Base-by-base conservation (phyloP, 2,329 filamentous ascomycete species). In the Colletotrichum navitas region DNA sequence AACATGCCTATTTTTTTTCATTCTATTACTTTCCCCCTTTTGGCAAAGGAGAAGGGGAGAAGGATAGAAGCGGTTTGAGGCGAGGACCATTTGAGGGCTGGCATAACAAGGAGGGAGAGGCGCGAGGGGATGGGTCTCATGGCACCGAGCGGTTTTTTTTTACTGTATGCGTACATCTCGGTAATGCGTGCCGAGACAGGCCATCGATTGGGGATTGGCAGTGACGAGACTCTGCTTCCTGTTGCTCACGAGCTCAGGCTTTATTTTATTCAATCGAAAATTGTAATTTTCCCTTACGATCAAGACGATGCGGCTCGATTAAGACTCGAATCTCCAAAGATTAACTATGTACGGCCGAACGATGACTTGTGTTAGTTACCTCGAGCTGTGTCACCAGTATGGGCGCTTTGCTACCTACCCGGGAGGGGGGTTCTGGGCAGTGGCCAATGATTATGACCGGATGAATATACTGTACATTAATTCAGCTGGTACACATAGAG, bases 171-270 rank as follows among this genome's bases (percentile, higher is more conserved):
- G 45, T 39, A 34, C 16, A 62, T 61, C 8, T 61, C 32, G 36
- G 21, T 26, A 51, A 26, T 58, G 34, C 54, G 24, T 26, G 29
- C 59, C 43, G 12, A 21, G 8, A 16, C n/a, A 52, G 32, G 60
- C 29, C 45, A 12, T 14, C 24, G 0, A 12, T 5, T 47, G 4
- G 12, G 56, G 29, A 6, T 29, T 49, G 49, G 41, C 56, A 62
- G 63, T 63, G 59, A 71, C 39, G 65, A 68, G 43, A 14, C 49
- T 59, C 65, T 71, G 59, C 54, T 55, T 3, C 65, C 59, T 64
- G 29, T n/a, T 43, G 55, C 59, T 43, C 7, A 71, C 65, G 65
- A 71, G 65, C 59, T 32, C 26, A 47, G 24, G 65, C 24, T n/a
- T 16, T 29, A 36, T 43, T n/a, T 16, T 29, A 36, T 43, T 58